Evolutionary conservation across 1,139 yeast genomes (phyloP).

Genomic region (Suhomyces yuchorum): DNA sequence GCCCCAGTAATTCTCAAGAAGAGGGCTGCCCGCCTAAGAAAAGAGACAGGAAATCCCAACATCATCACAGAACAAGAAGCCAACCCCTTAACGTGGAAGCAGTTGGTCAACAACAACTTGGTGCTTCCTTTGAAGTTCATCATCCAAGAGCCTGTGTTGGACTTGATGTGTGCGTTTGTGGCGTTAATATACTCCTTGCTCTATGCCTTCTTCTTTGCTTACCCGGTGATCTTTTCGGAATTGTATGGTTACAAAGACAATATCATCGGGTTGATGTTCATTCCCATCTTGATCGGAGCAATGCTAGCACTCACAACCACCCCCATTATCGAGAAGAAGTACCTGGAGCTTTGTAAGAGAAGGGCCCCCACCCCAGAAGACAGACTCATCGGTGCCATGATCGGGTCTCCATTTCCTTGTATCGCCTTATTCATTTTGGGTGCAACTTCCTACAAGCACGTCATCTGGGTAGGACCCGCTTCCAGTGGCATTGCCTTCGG

Average conservation of each 20-base stretch:
- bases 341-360: conserved; percentile 51
- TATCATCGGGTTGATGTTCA: conserved; percentile 76
- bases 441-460: conserved; percentile 77
- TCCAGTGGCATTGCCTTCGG: conserved; percentile 89
- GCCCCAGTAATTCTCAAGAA: conserved; percentile 82
- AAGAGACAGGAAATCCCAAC: conserved; percentile 76
- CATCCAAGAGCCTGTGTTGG: conserved; percentile 80
- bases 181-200: conserved; percentile 84
- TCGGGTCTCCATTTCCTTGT: conserved; percentile 89
- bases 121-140: conserved; percentile 76
- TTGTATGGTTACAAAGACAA: conserved; percentile 70
- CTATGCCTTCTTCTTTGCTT: conserved; percentile 91
- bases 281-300: conserved; percentile 89
- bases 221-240: conserved; percentile 71
- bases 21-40: conserved; percentile 69
- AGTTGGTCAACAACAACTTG: conserved; percentile 66
- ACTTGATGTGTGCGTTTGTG: conserved; percentile 78
- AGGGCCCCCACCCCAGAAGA: conserved; percentile 85
- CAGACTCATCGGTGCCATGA: conserved; percentile 82
- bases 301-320: conserved; percentile 69
- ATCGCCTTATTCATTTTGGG: conserved; percentile 85
- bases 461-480: conserved; percentile 95
- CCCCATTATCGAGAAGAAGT: conserved; percentile 66
- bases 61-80: conserved; percentile 95
- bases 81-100: conserved; percentile 63